Conservation (phyloP, 352 stramenopile species). For the Globisporangium nodosum region DNA sequence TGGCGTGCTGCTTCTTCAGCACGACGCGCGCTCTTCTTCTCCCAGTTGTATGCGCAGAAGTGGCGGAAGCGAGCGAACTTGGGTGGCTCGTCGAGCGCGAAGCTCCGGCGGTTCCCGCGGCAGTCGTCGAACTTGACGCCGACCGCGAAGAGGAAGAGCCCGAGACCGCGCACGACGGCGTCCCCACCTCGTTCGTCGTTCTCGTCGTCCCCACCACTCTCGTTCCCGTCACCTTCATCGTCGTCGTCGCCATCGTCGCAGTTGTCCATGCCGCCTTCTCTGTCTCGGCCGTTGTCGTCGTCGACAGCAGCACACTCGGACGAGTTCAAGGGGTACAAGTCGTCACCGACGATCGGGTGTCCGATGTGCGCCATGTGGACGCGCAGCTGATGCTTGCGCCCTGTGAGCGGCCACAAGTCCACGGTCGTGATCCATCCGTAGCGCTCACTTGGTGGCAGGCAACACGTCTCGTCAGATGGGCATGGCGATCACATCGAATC, state of each 20-base stretch:
- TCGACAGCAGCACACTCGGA: background rate
- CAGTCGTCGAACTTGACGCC: constrained; percentile 36
- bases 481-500: too few species aligned
- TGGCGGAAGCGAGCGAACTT: constrained; percentile 59
- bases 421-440: constrained; percentile 62
- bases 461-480: too few species aligned
- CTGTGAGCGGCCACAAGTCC: constrained; percentile 62
- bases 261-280: background rate
- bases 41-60: constrained; percentile 53
- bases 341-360: constrained; percentile 61
- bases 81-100: constrained; percentile 41
- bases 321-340: constrained; percentile 37
- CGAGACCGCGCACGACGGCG: constrained; percentile 36
- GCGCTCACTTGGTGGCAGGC: constrained; percentile 18
- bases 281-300: background rate
- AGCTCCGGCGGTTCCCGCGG: constrained; percentile 17
- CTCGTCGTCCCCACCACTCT: too few species aligned
- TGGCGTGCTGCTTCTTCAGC: background rate
- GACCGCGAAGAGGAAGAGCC: constrained; percentile 48
- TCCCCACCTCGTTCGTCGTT: too few species aligned
- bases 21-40: background rate
- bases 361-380: constrained; percentile 47
- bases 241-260: too few species aligned
- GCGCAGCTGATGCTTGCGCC: constrained; percentile 66
- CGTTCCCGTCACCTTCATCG: too few species aligned